A percentile compares a stretch with the other conserved stretches of the same genome.
Evolutionary conservation across 129 eudicot genomes (phyloP).

Genomic region (Arctium lappa): DNA sequence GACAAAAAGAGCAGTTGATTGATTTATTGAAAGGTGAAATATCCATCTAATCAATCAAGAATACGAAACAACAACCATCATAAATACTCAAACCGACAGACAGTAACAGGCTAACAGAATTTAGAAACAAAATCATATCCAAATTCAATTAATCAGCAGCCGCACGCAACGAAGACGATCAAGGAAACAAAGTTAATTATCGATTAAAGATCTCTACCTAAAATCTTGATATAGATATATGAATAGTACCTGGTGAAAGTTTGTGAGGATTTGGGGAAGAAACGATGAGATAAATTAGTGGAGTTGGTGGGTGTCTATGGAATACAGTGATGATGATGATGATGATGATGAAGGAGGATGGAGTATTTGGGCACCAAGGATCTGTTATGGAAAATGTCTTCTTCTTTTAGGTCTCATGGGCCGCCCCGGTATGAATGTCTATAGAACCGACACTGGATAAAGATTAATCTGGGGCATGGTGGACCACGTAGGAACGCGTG

Average conservation of each 20-base stretch:
- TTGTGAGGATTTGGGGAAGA: constrained; percentile 6
- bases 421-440: not conserved
- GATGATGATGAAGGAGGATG: constrained; percentile 3
- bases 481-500: constrained; percentile 2
- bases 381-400: not conserved
- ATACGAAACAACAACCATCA: not conserved
- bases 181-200: not conserved
- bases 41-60: not conserved
- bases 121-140: not conserved
- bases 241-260: constrained; percentile 11
- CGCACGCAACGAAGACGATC: not conserved
- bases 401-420: not conserved
- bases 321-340: no score
- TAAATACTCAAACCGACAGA: not conserved
- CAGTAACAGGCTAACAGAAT: not conserved
- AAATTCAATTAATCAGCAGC: constrained; percentile 8
- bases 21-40: not conserved
- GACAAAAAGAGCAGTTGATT: not conserved
- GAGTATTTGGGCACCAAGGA: not conserved
- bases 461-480: not conserved
- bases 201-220: constrained; percentile 7
- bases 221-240: not conserved
- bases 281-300: not conserved
- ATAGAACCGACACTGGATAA: not conserved
- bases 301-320: not conserved